Evolutionary conservation across 768 basidiomycete genomes (phyloP), one percentile per base, ranked within the genome.

Genomic region (Rhizopogon vulgaris): DNA sequence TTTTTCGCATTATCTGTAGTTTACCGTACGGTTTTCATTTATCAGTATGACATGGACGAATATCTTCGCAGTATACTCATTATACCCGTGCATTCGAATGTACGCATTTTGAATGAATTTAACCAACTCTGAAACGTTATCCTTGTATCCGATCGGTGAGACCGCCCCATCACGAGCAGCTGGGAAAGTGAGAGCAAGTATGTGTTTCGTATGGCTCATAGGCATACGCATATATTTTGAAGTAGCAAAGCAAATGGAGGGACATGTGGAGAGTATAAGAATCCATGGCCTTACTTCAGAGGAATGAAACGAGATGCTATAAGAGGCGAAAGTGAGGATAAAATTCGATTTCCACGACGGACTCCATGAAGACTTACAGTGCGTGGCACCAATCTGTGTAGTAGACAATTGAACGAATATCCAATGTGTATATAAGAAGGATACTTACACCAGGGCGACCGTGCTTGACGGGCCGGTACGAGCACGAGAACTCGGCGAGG

Each of bases 401-500:
- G 27, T 11, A 30, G 36, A 36, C 49, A 5, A 18, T 28, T 54
- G n/a, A 53, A 63, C 11, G 60, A 58, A 53, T 58, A 48, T 32
- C 22, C 27, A 38, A 7, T 10, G 30, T 7, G 54, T 34, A 18
- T 3, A 15, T 25, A 48, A 40, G n/a, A n/a, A 34, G 41, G 17
- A 51, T 39, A 80, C 90, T 69, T 77, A 93, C 88, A 92, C 95
- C 95, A 65, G 96, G 94, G 65, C 95, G 93, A 82, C 95, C 95
- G 80, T 99, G 95, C 80, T 94, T 94, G 73, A 99, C 95, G 64
- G 95, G 95, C 69, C 88, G 83, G 87, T 96, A 98, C 55, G 95
- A 93, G 78, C 90, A 90, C 28, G 90, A 90, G 77, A 90, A 91
- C 77, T 99, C 96, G 57, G 80, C 96, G 68, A 98, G 93, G 78